Evolutionary conservation across 2,329 filamentous ascomycete species (phyloP).

Genomic region (Xylaria digitata): DNA sequence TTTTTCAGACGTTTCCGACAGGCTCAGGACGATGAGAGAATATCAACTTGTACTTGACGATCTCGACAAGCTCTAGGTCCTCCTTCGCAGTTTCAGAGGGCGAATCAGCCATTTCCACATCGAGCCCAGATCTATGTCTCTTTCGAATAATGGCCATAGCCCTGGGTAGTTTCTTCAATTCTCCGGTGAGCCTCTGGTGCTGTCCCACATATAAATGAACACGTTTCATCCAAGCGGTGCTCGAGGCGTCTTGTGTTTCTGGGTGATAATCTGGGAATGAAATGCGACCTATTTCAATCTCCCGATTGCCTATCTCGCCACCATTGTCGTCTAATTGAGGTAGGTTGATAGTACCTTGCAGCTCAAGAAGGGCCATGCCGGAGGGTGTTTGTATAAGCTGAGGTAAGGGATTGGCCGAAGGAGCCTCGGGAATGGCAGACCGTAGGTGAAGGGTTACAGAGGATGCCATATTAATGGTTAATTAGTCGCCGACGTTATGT

Average conservation of each 20-base stretch:
- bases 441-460: slow-evolving; percentile 57
- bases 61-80: slow-evolving; percentile 84
- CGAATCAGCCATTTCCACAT: slow-evolving; percentile 60
- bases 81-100: slow-evolving; percentile 51
- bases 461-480: slow-evolving; percentile 46
- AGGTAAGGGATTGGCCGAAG: slow-evolving; percentile 71
- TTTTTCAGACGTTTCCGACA: slow-evolving; percentile 64
- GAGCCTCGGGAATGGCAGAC: slow-evolving; percentile 39
- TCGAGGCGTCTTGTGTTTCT: slow-evolving; percentile 58
- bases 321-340: slow-evolving; percentile 58
- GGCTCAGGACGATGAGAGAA: slow-evolving; percentile 90
- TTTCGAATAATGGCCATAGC: slow-evolving; percentile 82
- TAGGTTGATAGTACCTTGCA: slow-evolving; percentile 90
- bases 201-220: slow-evolving; percentile 89
- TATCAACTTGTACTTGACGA: slow-evolving; percentile 86
- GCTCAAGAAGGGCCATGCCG: slow-evolving; percentile 88
- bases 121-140: slow-evolving; percentile 53
- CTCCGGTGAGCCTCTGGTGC: slow-evolving; percentile 88
- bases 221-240: slow-evolving; percentile 86
- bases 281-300: slow-evolving; percentile 74
- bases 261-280: slow-evolving; percentile 81
- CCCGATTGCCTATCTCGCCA: slow-evolving; percentile 48
- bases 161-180: slow-evolving; percentile 85
- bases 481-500: background rate
- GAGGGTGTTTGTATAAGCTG: slow-evolving; percentile 87